Conservation (phyloP, 306 rosid genomes). For the Lathyrus tuberosus region DNA sequence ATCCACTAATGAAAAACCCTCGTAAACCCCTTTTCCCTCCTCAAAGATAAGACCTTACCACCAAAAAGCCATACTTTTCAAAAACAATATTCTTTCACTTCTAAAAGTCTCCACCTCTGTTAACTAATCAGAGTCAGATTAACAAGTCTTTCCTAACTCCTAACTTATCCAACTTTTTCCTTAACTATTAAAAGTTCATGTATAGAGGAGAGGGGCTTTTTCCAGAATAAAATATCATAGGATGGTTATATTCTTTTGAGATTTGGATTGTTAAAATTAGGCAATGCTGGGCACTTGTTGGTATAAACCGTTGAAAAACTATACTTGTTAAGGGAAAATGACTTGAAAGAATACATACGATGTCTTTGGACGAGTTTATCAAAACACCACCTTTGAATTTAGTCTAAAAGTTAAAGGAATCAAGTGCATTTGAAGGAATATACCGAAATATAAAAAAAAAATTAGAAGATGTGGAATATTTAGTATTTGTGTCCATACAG, state of each 20-base stretch:
- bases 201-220: background rate
- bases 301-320: constrained; percentile 49
- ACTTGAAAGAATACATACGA: constrained; percentile 37
- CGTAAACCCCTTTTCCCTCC: no score
- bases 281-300: constrained; percentile 44
- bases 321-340: constrained; percentile 46
- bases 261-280: constrained; percentile 40
- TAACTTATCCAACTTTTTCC: no score
- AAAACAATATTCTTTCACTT: no score
- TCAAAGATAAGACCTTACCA: no score
- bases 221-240: constrained; percentile 18
- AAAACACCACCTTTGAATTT: constrained; percentile 26
- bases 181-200: no score
- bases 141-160: no score
- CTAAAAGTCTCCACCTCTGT: no score
- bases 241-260: constrained; percentile 38
- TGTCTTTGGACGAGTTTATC: constrained; percentile 45
- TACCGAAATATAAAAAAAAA: background rate
- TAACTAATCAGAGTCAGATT: no score
- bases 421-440: constrained; percentile 52
- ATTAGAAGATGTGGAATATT: constrained; percentile 8
- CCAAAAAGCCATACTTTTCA: no score
- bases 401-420: constrained; percentile 49
- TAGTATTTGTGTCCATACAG: constrained; percentile 45
- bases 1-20: no score